phyloP scores from a whole-genome alignment of 2,329 filamentous ascomycete species.

The Ascochyta viciae-villosae region DNA sequence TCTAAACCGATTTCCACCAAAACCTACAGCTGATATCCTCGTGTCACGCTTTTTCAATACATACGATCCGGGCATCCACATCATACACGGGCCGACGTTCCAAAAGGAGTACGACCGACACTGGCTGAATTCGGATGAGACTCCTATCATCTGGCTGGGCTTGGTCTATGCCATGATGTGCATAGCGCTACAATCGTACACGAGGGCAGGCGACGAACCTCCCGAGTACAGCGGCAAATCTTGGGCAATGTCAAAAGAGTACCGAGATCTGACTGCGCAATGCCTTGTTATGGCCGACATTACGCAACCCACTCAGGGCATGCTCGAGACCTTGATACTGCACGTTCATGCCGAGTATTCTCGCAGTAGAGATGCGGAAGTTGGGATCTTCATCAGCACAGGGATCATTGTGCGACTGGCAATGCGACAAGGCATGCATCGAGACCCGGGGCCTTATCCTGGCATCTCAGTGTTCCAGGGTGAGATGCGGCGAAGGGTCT shows the following conservation, averaged over 20 bases:
- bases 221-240: constrained; percentile 76
- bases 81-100: constrained; percentile 76
- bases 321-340: constrained; percentile 78
- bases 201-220: constrained; percentile 80
- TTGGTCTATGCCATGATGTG: constrained; percentile 78
- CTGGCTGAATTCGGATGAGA: constrained; percentile 76
- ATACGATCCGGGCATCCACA: constrained; percentile 67
- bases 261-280: constrained; percentile 76
- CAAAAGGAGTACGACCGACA: constrained; percentile 69
- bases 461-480: constrained; percentile 76
- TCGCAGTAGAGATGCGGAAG: constrained; percentile 74
- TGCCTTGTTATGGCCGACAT: constrained; percentile 79
- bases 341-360: constrained; percentile 80
- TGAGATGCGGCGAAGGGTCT: constrained; percentile 71
- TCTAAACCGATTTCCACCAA: constrained; percentile 78
- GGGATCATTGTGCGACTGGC: constrained; percentile 67
- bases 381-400: constrained; percentile 67
- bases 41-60: constrained; percentile 92
- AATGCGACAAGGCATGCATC: constrained; percentile 79
- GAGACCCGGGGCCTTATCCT: constrained; percentile 77
- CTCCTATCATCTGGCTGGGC: constrained; percentile 79
- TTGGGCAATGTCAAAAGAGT: constrained; percentile 59
- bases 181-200: constrained; percentile 79
- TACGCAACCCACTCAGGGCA: constrained; percentile 75
- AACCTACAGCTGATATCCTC: constrained; percentile 81